Evolutionary conservation across 345 rosid genomes (phyloP), one percentile per base, ranked within the genome.

Genomic region (Arabidopsis arenosa): DNA sequence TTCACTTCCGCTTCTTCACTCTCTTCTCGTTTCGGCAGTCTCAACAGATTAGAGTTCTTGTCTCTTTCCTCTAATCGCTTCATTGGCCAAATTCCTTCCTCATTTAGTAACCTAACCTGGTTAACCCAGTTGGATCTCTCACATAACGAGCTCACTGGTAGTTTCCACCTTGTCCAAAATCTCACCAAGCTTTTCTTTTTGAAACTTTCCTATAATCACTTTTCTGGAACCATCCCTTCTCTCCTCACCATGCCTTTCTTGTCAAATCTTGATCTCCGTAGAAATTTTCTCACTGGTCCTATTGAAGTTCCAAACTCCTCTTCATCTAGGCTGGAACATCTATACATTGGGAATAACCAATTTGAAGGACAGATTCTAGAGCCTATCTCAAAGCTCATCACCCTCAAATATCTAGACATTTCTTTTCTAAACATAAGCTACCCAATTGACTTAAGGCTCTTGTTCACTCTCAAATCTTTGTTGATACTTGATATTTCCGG

Each of bases 1-100:
- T 72, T 72, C 61, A 26, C 41, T 0, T 72, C 68, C 3, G 21
- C 68, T 51, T 39, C 68, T 51, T 39, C 61, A 49, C 14, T 72
- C 0, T 14, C 68, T 72, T 26, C 8, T 0, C 51, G 2, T 2
- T 72, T 72, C 4, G 14, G 61, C 4, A 39, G 11, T 17, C 53
- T 52, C 76, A 72, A 39, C 28, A 61, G 5, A 62, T 12, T 62
- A 51, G 68, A 72, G 62, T 61, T 72, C 18, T 51, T 72, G 41
- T 39, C 41, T 62, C 68, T 72, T 51, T 11, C 68, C 53, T 62
- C 43, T 52, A 7, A 13, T 9, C 2, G 69, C 18, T 72, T 72
- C 2, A 6, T 11, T 0, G 67, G 67, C 6, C 59, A 71, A 71
- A 39, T 60, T 4, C 76, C 76, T 51, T 62, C 62, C 32, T 52